These are phyloP conservation scores for Heimioporus retisporus DNA, from an alignment of 1,284 basidiomycete genomes.

Conservation along the genomic window DNA sequence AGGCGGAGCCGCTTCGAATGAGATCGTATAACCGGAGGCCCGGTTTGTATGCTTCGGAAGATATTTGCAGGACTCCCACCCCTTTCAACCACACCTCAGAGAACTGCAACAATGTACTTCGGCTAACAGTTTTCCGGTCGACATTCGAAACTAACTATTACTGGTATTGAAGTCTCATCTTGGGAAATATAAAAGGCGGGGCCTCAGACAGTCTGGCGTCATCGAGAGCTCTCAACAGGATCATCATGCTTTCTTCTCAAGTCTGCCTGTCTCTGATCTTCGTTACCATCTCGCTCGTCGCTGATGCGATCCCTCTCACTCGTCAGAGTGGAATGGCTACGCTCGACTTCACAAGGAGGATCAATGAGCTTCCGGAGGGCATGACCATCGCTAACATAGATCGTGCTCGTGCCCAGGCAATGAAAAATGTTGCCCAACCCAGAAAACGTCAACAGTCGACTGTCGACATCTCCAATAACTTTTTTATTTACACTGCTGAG, in stretches of 20 bases:
- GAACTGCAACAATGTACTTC: too few species aligned
- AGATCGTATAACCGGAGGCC: too few species aligned
- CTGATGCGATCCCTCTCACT: slow-evolving; percentile 22
- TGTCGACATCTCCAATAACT: slow-evolving; percentile 19
- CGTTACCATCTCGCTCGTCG: slow-evolving; percentile 18
- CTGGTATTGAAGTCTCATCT: too few species aligned
- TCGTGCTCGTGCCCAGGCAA: slow-evolving; percentile 29
- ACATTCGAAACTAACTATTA: too few species aligned
- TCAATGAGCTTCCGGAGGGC: slow-evolving; percentile 10
- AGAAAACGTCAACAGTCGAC: slow-evolving; percentile 19
- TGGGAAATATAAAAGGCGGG: too few species aligned
- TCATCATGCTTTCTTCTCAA: slow-evolving; percentile 16
- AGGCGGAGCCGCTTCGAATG: too few species aligned
- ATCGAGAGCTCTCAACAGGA: background rate
- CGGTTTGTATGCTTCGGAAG: too few species aligned
- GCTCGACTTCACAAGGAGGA: slow-evolving; percentile 25
- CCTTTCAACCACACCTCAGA: too few species aligned
- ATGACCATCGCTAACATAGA: slow-evolving; percentile 22
- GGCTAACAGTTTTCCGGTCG: too few species aligned
- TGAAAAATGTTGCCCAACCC: slow-evolving; percentile 10
- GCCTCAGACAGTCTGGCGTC: too few species aligned
- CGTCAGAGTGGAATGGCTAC: slow-evolving; percentile 17
- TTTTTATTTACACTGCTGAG: slow-evolving; percentile 45
- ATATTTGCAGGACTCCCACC: too few species aligned
- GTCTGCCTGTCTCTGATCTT: slow-evolving; percentile 17